Evolutionary conservation across 768 basidiomycete species (phyloP).

Genomic region (Lentinula guzmanii): DNA sequence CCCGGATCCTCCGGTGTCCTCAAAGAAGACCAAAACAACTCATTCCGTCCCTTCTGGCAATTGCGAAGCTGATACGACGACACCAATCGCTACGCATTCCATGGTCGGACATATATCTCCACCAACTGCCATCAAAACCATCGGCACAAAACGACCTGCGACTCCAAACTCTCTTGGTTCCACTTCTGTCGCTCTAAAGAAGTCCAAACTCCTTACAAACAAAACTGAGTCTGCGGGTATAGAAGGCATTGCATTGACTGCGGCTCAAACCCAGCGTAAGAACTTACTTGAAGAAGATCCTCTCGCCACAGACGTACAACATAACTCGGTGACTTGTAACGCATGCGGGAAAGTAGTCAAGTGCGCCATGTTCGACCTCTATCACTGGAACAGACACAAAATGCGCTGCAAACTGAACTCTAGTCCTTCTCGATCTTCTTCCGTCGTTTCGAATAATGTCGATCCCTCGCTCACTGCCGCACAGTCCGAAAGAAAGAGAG

Average conservation of each 20-base stretch:
- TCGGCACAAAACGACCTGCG: neutral
- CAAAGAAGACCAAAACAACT: neutral
- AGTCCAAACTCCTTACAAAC: neutral
- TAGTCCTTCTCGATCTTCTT: neutral
- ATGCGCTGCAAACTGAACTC: neutral
- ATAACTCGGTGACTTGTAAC: neutral
- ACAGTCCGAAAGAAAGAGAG: neutral
- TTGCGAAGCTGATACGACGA: neutral
- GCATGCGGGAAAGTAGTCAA: neutral
- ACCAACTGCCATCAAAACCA: neutral
- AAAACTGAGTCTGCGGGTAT: neutral
- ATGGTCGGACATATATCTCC: neutral
- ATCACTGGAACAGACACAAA: neutral
- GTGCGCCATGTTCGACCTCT: neutral
- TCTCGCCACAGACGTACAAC: neutral
- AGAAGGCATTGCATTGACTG: neutral
- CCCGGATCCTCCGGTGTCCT: neutral
- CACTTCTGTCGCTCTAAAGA: neutral
- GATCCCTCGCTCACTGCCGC: neutral
- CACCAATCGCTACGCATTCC: neutral
- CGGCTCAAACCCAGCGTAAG: neutral
- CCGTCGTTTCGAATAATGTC: neutral
- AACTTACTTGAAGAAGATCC: neutral
- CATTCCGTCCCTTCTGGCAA: neutral
- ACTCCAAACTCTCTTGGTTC: neutral